phyloP scores from a whole-genome alignment of 306 rosid genomes.

The Quercus wislizeni region DNA sequence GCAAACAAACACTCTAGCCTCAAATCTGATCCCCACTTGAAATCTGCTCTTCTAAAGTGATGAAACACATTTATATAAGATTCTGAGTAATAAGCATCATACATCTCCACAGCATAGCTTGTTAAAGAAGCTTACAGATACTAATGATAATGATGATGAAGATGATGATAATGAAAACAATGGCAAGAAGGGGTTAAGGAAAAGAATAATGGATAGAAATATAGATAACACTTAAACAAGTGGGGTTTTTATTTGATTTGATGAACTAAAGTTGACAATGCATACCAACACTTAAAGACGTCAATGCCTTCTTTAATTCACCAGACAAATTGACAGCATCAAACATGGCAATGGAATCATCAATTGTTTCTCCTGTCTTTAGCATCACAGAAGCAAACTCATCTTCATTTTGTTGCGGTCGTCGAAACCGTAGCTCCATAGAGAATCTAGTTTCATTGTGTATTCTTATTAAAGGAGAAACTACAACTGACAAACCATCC shows the following conservation, averaged over 20 bases:
- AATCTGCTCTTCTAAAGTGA: not conserved
- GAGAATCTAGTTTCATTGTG: conserved; percentile 74
- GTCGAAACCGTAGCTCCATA: conserved; percentile 77
- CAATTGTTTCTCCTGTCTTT: conserved; percentile 76
- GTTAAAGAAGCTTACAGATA: not conserved
- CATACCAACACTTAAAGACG: conserved; percentile 80
- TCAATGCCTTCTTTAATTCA: conserved; percentile 76
- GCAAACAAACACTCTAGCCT: not conserved
- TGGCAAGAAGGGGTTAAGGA: not conserved
- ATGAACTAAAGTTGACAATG: conserved; percentile 14
- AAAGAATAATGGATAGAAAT: not conserved
- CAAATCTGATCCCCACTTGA: not conserved
- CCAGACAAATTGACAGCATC: conserved; percentile 75
- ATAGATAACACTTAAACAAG: not conserved
- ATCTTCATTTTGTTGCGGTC: conserved; percentile 55
- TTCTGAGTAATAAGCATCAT: not conserved
- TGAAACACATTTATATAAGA: not conserved
- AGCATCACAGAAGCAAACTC: conserved; percentile 66
- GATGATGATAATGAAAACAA: not conserved
- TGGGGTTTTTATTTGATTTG: conserved; percentile 7
- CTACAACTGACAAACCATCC: conserved; percentile 69
- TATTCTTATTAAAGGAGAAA: conserved; percentile 77
- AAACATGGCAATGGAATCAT: conserved; percentile 85
- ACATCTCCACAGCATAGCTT: conserved; percentile 6
- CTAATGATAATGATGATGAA: not conserved